Conservation (phyloP, 495 filamentous ascomycete genomes). For the Daldinia loculata region DNA sequence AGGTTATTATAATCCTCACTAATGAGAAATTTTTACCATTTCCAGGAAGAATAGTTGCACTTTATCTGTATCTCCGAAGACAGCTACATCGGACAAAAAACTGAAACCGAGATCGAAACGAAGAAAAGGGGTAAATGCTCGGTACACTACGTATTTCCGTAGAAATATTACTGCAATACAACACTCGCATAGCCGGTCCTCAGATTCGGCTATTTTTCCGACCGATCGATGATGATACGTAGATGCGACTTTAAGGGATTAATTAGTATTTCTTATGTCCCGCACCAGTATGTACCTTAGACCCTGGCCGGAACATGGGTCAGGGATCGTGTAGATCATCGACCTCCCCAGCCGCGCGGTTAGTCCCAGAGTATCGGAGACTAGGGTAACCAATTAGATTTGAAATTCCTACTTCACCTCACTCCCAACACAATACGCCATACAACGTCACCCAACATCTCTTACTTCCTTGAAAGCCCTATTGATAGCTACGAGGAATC, state of each 20-base stretch:
- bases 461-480: neutral
- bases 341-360: constrained; percentile 5
- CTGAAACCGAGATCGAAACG: neutral
- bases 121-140: neutral
- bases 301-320: neutral
- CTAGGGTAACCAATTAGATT: constrained; percentile 3
- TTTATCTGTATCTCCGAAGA: neutral
- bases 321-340: constrained; percentile 6
- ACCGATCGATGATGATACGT: constrained; percentile 3
- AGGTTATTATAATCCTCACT: neutral
- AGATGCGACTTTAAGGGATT: neutral
- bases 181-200: neutral
- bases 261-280: neutral
- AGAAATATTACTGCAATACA: neutral
- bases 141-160: neutral
- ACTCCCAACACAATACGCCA: neutral
- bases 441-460: neutral
- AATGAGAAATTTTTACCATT: neutral
- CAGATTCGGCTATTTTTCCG: neutral
- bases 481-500: neutral
- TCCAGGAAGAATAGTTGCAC: neutral
- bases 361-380: constrained; percentile 2
- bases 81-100: neutral
- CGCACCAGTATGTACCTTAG: neutral
- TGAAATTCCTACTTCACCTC: neutral